Base-by-base conservation (phyloP, 2,329 filamentous ascomycete species). In the Lasiodiplodia sp. region DNA sequence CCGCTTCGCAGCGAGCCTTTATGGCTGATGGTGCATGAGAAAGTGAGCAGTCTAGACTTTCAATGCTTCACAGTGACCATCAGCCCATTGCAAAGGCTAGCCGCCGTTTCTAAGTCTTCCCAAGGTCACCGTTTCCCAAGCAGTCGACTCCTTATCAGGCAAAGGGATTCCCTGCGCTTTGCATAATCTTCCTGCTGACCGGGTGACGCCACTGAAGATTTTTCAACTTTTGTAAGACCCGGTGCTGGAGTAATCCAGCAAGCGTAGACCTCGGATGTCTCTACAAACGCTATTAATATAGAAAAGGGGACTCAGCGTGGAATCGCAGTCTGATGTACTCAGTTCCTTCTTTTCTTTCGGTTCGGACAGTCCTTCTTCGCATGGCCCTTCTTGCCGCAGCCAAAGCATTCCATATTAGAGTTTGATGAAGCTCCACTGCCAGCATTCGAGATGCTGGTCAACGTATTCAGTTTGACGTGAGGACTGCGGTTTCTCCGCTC, bases 311-410 rank as follows among this genome's bases (percentile, higher is more conserved):
- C 6, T 23, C 23, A 31, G 21, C 16, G 12, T 47, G 21, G 37
- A 2, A 4, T 38, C 12, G 37, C 18, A 12, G 8, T 7, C 37
- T n/a, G 11, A n/a, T 8, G 8, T 12, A 6, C n/a, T 64, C 31
- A 64, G 37, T 49, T 34, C 51, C 67, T 58, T 37, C 40, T 55
- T 52, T 71, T 70, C 76, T 72, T 79, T 51, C 71, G 70, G 75
- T 72, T 80, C 2, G 87, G 84, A 75, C 90, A 91, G 23, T 88
- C 84, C 58, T 77, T 80, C 65, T 83, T 83, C 70, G 85, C 86
- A 77, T 92, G 91, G 1, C 90, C 90, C 40, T 82, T 80, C 71
- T 87, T 83, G 18, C 88, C 86, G 75, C 90, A 92, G 21, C 80
- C 84, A 78, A 86, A 87, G 76, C 91, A 92, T 56, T 81, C 82